Evolutionary conservation across 1,284 basidiomycete species (phyloP).

Genomic region (Microbotryomycetes sp.): DNA sequence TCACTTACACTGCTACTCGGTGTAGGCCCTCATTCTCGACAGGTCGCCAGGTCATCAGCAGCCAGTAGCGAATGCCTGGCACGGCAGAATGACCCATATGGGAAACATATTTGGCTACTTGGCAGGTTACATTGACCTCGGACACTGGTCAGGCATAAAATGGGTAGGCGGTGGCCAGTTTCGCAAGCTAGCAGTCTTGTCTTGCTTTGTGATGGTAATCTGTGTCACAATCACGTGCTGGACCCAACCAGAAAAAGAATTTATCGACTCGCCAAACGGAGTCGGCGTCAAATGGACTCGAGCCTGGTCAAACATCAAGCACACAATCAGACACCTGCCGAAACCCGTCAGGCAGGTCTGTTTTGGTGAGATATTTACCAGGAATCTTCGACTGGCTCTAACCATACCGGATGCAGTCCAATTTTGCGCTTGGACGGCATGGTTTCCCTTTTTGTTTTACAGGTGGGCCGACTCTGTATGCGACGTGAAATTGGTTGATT

Average conservation of each 20-base stretch:
- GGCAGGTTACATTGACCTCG: slow-evolving; percentile 75
- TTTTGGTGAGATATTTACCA: slow-evolving; percentile 50
- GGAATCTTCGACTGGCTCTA: not conserved
- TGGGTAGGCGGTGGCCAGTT: slow-evolving; percentile 90
- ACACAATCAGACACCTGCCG: slow-evolving; percentile 61
- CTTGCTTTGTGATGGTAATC: slow-evolving; percentile 64
- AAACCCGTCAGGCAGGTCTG: slow-evolving; percentile 73
- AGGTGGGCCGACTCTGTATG: slow-evolving; percentile 45
- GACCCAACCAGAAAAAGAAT: slow-evolving; percentile 64
- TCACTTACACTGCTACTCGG: no score
- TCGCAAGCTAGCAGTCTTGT: slow-evolving; percentile 85
- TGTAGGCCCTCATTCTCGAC: slow-evolving; percentile 67
- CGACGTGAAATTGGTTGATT: no score
- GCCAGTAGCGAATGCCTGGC: slow-evolving; percentile 94
- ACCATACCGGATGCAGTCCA: slow-evolving; percentile 60
- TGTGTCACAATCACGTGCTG: slow-evolving; percentile 84
- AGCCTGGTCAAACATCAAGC: slow-evolving; percentile 54
- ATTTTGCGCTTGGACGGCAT: slow-evolving; percentile 65
- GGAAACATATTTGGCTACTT: slow-evolving; percentile 82
- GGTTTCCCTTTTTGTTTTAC: slow-evolving; percentile 80
- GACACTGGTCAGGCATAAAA: slow-evolving; percentile 61
- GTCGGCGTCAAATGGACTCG: not conserved
- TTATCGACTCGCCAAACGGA: slow-evolving; percentile 37
- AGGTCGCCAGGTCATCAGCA: slow-evolving; percentile 78
- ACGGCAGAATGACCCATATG: slow-evolving; percentile 88